Conservation (phyloP, 805 yeast genomes). For the Candida tammaniensis region DNA sequence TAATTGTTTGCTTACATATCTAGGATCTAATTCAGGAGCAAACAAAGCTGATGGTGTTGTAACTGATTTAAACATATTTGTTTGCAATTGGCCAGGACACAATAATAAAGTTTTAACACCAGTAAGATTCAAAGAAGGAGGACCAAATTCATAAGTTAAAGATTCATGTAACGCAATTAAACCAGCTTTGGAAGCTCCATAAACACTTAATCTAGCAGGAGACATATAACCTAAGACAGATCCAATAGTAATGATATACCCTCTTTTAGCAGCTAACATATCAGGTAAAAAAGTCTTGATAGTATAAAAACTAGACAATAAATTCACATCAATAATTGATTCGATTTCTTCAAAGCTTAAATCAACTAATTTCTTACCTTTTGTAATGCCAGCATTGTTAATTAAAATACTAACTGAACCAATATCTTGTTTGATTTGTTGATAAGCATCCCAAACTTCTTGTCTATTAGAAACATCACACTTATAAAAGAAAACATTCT, state of each 20-base stretch:
- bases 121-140: constrained; percentile 40
- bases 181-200: constrained; percentile 91
- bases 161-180: constrained; percentile 82
- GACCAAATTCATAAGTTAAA: constrained; percentile 64
- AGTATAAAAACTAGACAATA: constrained; percentile 67
- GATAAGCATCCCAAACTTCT: constrained; percentile 41
- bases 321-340: constrained; percentile 61
- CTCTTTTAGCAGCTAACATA: constrained; percentile 61
- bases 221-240: constrained; percentile 83
- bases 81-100: constrained; percentile 84
- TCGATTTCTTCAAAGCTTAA: constrained; percentile 58
- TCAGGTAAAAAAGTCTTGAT: constrained; percentile 69
- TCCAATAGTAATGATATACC: constrained; percentile 77
- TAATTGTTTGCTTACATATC: constrained; percentile 58
- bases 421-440: constrained; percentile 39
- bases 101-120: constrained; percentile 73
- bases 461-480: constrained; percentile 68
- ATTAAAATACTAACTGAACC: constrained; percentile 69
- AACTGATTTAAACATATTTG: constrained; percentile 72
- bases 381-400: constrained; percentile 82
- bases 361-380: constrained; percentile 56
- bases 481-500: constrained; percentile 50
- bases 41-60: constrained; percentile 67
- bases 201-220: constrained; percentile 78
- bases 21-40: constrained; percentile 82